Conservation (phyloP, 345 rosid genomes). For the Rubroshorea leprosula region DNA sequence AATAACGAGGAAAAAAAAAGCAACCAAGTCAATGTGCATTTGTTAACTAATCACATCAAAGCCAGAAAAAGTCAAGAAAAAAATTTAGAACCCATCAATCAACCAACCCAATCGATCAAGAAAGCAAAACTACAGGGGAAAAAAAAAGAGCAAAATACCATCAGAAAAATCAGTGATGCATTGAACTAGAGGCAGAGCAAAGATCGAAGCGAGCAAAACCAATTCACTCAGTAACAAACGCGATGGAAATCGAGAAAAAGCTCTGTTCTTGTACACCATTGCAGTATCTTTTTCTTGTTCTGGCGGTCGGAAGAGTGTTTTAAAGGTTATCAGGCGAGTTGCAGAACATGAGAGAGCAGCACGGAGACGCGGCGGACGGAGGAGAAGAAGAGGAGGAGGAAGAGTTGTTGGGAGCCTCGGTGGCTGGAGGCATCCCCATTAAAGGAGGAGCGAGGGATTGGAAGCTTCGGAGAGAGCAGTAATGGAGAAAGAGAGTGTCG, state of each 20-base stretch:
- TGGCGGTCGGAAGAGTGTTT: not conserved
- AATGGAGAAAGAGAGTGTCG: conserved; percentile 37
- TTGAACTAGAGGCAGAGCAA: conserved; percentile 23
- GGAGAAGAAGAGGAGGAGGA: conserved; percentile 10
- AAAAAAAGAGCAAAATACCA: conserved; percentile 28
- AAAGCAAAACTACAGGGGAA: not conserved
- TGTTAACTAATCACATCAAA: conserved; percentile 12
- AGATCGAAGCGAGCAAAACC: conserved; percentile 22
- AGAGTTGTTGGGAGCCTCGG: conserved; percentile 25
- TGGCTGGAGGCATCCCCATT: conserved; percentile 36
- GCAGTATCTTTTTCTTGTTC: not conserved
- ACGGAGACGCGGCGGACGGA: conserved; percentile 18
- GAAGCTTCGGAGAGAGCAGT: conserved; percentile 33
- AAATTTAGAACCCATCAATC: not conserved
- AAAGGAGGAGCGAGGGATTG: conserved; percentile 38
- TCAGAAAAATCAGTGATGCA: conserved; percentile 46
- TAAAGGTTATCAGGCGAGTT: conserved; percentile 24
- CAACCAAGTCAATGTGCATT: conserved; percentile 9
- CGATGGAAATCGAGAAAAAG: conserved; percentile 17
- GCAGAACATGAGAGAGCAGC: conserved; percentile 21
- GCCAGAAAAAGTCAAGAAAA: too few species aligned
- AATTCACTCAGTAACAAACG: conserved; percentile 15
- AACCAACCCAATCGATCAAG: conserved; percentile 21
- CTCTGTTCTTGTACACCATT: conserved; percentile 26
- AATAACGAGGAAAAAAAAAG: not conserved